phyloP scores from a whole-genome alignment of 1,284 basidiomycete genomes.

The Phellinidium pouzarii region DNA sequence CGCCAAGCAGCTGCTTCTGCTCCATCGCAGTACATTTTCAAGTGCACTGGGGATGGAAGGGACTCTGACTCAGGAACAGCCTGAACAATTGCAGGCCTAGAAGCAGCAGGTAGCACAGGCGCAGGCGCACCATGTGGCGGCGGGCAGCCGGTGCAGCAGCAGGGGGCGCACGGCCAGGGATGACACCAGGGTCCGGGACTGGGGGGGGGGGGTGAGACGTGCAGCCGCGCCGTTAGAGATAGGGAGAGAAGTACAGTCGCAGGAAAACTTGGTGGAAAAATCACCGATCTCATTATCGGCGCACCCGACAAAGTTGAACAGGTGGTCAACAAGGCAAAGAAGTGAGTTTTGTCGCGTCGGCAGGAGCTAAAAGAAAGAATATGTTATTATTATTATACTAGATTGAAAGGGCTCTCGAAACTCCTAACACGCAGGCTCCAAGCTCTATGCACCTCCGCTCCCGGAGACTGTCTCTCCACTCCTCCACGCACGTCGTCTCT shows the following conservation, averaged over 20 bases:
- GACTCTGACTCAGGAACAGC: conserved; percentile 33
- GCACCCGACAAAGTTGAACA: conserved; percentile 61
- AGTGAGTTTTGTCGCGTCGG: conserved; percentile 38
- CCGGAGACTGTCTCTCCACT: conserved; percentile 39
- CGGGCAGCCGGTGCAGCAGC: conserved; percentile 33
- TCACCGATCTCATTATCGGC: conserved; percentile 86
- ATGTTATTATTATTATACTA: too few relatives aligned
- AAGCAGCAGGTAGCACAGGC: conserved; percentile 32
- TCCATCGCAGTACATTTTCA: conserved; percentile 76
- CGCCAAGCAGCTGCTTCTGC: conserved; percentile 96
- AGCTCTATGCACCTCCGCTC: conserved; percentile 42
- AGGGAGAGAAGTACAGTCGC: too few relatives aligned
- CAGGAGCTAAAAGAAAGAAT: too few relatives aligned
- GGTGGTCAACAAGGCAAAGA: conserved; percentile 74
- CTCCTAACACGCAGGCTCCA: conserved; percentile 38
- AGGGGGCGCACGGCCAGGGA: conserved; percentile 41
- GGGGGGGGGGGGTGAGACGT: conserved; percentile 37
- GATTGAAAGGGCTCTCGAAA: conserved; percentile 40
- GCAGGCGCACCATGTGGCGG: conserved; percentile 27
- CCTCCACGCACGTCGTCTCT: conserved; percentile 79
- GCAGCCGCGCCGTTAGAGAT: conserved; percentile 49
- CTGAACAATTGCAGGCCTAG: conserved; percentile 32
- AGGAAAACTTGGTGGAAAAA: conserved; percentile 74
- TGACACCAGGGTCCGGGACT: conserved; percentile 34
- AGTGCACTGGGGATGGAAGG: conserved; percentile 56